Evolutionary conservation across 208 protist genomes (phyloP).

Genomic region (Polymyxa betae): DNA sequence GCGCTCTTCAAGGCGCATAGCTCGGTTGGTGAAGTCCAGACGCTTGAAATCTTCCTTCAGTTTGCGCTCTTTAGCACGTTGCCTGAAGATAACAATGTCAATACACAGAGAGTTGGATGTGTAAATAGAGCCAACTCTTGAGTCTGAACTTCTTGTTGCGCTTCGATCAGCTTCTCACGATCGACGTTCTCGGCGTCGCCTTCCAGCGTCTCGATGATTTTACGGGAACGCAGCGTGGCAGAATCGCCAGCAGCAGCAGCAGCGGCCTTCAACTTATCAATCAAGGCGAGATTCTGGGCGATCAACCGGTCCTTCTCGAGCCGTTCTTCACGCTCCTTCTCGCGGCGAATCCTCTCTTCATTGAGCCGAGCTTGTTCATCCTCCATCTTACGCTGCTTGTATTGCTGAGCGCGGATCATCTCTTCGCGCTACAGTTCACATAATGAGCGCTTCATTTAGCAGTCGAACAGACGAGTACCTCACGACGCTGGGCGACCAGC

Average conservation of each 20-base stretch:
- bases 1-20: conserved; percentile 47
- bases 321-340: conserved; percentile 18
- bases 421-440: not conserved
- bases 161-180: conserved; percentile 39
- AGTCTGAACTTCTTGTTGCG: conserved; percentile 15
- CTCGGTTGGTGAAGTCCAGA: not conserved
- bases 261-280: conserved; percentile 42
- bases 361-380: conserved; percentile 18
- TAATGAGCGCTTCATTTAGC: not conserved
- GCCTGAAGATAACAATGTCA: not conserved
- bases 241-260: conserved; percentile 6
- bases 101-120: not conserved
- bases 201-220: conserved; percentile 43
- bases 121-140: not conserved
- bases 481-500: conserved; percentile 21
- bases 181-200: conserved; percentile 50
- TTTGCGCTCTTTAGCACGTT: conserved; percentile 50
- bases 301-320: conserved; percentile 7
- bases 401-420: not conserved
- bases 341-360: conserved; percentile 15
- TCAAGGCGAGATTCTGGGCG: not conserved
- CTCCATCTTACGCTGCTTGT: conserved; percentile 41
- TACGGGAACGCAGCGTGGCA: not conserved
- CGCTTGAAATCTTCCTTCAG: conserved; percentile 51
- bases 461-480: not conserved